Percentiles rank a stretch among this genome's conserved stretches.
phyloP scores from a whole-genome alignment of 2,329 filamentous ascomycete genomes.

The Colletotrichum sojae region DNA sequence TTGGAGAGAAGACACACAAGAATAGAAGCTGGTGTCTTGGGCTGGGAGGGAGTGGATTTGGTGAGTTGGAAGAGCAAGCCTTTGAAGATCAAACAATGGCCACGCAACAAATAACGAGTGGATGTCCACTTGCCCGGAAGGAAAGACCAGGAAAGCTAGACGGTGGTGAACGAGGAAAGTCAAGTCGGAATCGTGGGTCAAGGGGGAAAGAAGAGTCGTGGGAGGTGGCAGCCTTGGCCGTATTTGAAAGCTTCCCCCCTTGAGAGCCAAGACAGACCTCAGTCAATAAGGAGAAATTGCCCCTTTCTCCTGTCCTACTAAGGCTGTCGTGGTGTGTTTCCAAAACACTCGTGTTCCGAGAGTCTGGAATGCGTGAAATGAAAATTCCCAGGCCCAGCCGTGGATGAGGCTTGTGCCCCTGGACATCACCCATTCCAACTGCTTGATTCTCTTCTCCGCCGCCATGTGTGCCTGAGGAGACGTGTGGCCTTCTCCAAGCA shows the following conservation, averaged over 20 bases:
- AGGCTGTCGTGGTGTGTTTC: slow-evolving; percentile 2
- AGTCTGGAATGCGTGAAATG: slow-evolving; percentile 33
- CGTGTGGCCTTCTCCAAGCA: background rate
- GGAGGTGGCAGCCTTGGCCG: slow-evolving; percentile 28
- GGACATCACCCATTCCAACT: slow-evolving; percentile 29
- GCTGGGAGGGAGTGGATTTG: background rate
- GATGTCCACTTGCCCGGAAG: slow-evolving; percentile 30
- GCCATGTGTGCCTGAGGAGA: background rate
- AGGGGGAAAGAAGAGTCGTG: background rate
- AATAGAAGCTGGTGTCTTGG: slow-evolving; percentile 7
- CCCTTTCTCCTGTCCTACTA: slow-evolving; percentile 20
- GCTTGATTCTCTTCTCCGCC: background rate
- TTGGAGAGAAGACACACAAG: background rate
- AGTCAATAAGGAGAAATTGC: slow-evolving; percentile 10
- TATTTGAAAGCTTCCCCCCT: slow-evolving; percentile 33
- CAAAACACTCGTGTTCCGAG: slow-evolving; percentile 1
- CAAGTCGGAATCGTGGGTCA: slow-evolving; percentile 20
- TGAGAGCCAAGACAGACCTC: slow-evolving; percentile 12
- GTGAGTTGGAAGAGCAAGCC: slow-evolving; percentile 6
- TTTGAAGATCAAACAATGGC: slow-evolving; percentile 15
- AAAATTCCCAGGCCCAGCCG: slow-evolving; percentile 26
- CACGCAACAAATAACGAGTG: slow-evolving; percentile 32
- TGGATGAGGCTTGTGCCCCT: slow-evolving; percentile 18
- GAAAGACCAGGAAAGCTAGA: slow-evolving; percentile 25
- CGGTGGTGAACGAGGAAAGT: slow-evolving; percentile 25